These are phyloP conservation scores for Alternaria sp. DNA, from an alignment of 2,329 filamentous ascomycete genomes.

Conservation along the genomic window DNA sequence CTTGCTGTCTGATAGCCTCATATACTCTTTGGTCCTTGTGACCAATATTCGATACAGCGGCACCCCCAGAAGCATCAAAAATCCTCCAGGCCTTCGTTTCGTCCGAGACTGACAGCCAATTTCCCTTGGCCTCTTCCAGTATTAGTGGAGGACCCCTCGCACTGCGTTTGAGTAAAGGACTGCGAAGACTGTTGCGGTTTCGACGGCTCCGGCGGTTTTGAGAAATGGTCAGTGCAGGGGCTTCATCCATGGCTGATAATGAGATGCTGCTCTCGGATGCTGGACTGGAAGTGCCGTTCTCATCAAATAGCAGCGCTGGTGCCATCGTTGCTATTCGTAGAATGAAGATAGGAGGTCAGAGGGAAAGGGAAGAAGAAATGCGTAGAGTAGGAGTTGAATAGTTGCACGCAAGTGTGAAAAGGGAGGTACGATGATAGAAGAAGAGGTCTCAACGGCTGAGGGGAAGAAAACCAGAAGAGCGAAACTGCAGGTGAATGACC, in stretches of 20 bases:
- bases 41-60: conserved; percentile 75
- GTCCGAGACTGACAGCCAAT: conserved; percentile 58
- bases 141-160: conserved; percentile 58
- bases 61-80: conserved; percentile 76
- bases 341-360: background rate
- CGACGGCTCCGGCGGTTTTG: background rate
- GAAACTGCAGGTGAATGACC: conserved; percentile 1
- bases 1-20: conserved; percentile 66
- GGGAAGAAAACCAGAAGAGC: background rate
- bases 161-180: conserved; percentile 60
- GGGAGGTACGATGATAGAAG: background rate
- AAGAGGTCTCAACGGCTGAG: background rate
- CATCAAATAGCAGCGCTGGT: conserved; percentile 12
- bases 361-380: background rate
- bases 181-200: background rate
- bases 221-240: background rate
- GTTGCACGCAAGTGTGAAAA: background rate
- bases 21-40: conserved; percentile 70
- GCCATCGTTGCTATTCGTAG: conserved; percentile 9
- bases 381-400: background rate
- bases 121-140: conserved; percentile 58
- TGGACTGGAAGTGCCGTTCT: background rate
- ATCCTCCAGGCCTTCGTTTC: conserved; percentile 61
- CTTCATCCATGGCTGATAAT: background rate
- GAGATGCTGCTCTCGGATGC: background rate